These are phyloP conservation scores for Ceratobasidium sp. DNA, from an alignment of 1,284 basidiomycete species.

Conservation along the genomic window DNA sequence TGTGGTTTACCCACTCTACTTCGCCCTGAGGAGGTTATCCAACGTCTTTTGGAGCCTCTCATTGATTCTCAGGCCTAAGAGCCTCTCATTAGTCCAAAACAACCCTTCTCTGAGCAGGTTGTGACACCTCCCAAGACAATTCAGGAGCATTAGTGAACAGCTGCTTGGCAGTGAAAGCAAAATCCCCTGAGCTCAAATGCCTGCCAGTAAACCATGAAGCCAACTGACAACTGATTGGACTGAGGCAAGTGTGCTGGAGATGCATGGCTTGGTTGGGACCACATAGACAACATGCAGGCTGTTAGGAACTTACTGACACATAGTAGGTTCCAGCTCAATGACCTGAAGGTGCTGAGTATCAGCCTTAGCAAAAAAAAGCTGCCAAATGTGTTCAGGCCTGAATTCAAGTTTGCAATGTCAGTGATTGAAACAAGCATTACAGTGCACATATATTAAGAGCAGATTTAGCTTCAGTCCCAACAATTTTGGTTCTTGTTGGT, in stretches of 20 bases:
- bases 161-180: neutral
- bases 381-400: neutral
- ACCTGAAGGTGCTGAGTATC: neutral
- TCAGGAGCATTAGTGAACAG: neutral
- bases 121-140: neutral
- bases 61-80: no score
- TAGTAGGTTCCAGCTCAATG: neutral
- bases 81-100: no score
- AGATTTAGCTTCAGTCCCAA: no score
- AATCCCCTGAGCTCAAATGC: neutral
- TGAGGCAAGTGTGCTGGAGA: neutral
- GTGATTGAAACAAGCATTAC: neutral
- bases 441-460: neutral
- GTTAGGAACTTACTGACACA: neutral
- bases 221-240: neutral
- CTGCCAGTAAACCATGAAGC: neutral
- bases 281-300: no score
- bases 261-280: neutral
- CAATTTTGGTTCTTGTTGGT: neutral
- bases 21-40: no score
- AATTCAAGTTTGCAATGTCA: neutral
- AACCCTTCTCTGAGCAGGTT: no score
- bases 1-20: no score
- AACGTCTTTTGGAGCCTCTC: no score
- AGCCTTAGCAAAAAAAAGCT: neutral